A percentile compares a stretch with the other conserved stretches of the same genome.
phyloP scores from a whole-genome alignment of 129 eudicot species.

The Tanacetum coccineum region DNA sequence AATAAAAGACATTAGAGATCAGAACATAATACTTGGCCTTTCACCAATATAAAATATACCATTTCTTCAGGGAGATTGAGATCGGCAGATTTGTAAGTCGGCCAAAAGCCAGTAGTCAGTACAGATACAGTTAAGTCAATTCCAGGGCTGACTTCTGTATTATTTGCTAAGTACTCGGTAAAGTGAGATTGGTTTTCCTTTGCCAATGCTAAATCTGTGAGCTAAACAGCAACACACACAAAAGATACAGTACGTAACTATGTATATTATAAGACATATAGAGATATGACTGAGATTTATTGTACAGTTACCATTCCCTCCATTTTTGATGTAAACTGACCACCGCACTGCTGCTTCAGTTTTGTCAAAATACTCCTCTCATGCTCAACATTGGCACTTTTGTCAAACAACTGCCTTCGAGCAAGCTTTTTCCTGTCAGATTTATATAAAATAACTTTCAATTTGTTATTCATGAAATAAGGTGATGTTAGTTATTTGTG shows the following conservation, averaged over 20 bases:
- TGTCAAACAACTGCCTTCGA: constrained; percentile 48
- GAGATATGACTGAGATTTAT: not conserved
- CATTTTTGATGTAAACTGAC: constrained; percentile 57
- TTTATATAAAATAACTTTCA: not conserved
- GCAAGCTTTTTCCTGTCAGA: constrained; percentile 54
- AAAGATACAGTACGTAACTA: not conserved
- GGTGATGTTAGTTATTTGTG: constrained; percentile 18
- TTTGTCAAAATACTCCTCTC: constrained; percentile 47
- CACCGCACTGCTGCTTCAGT: constrained; percentile 64
- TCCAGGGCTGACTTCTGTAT: constrained; percentile 46
- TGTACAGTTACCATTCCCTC: constrained; percentile 55
- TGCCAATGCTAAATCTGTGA: constrained; percentile 69
- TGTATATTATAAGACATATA: not conserved
- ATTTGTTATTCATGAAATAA: not conserved
- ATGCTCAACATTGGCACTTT: constrained; percentile 60
- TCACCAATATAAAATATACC: constrained; percentile 30
- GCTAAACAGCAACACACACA: constrained; percentile 31
- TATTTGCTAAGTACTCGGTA: constrained; percentile 49
- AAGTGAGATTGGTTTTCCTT: constrained; percentile 59
- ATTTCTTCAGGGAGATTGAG: constrained; percentile 69
- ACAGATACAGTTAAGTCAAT: constrained; percentile 68
- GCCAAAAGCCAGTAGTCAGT: constrained; percentile 76
- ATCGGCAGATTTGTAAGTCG: constrained; percentile 71
- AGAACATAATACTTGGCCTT: not conserved
- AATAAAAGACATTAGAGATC: not conserved